Conservation (phyloP, 805 yeast species). For the Wickerhamomyces canadensis region DNA sequence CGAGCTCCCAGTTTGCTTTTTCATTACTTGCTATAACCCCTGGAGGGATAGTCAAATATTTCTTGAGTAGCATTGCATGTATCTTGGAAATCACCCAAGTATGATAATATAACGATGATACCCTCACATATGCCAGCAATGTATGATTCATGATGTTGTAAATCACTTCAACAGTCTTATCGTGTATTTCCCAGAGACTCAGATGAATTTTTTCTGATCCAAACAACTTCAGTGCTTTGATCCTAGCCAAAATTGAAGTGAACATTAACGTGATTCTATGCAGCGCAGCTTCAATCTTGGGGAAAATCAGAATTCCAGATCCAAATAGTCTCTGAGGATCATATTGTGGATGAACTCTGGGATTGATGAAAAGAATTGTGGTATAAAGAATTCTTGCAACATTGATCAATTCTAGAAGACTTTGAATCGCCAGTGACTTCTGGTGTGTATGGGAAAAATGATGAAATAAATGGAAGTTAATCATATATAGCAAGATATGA, state of each 20-base stretch:
- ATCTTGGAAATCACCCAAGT: constrained; percentile 1
- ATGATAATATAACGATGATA: background rate
- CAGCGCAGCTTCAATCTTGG: background rate
- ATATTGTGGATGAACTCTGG: background rate
- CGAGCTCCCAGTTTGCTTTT: background rate
- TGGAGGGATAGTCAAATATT: background rate
- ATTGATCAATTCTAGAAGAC: background rate
- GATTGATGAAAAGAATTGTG: background rate
- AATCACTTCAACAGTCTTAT: too few species aligned
- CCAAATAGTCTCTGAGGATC: background rate
- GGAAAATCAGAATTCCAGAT: background rate
- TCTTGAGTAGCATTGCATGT: background rate
- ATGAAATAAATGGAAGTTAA: background rate
- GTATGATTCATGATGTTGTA: background rate
- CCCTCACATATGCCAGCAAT: background rate
- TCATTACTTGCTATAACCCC: background rate
- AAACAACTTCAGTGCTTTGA: too few species aligned
- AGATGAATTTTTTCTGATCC: too few species aligned
- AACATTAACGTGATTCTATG: background rate
- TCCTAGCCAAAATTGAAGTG: background rate
- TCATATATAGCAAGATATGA: background rate
- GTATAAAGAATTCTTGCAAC: background rate
- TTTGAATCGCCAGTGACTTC: background rate
- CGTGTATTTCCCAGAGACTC: too few species aligned
- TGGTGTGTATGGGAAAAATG: background rate